Conservation (phyloP, 2,329 filamentous ascomycete species). For the Calycina herbarum region DNA sequence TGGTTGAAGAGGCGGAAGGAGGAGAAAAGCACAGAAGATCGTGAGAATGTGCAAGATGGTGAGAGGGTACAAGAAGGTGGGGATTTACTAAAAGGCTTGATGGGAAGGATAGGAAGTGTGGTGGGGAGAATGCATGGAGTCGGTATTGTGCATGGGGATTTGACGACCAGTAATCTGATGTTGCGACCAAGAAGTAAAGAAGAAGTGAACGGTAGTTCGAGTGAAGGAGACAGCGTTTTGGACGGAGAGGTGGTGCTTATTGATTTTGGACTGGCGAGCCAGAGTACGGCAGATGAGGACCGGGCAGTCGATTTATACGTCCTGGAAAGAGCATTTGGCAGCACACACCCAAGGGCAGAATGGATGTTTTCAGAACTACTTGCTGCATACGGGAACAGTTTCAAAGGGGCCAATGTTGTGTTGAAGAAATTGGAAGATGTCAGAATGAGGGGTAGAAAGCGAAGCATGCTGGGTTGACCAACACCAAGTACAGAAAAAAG, state of each 20-base stretch:
- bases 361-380: conserved; percentile 73
- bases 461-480: conserved; percentile 84
- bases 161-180: conserved; percentile 98
- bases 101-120: conserved; percentile 68
- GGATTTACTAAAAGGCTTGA: conserved; percentile 59
- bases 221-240: conserved; percentile 38
- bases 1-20: conserved; percentile 54
- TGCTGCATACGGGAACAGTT: conserved; percentile 69
- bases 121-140: conserved; percentile 76
- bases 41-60: background rate
- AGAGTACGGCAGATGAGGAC: conserved; percentile 84
- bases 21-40: background rate
- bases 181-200: conserved; percentile 46
- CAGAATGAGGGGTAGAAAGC: conserved; percentile 88
- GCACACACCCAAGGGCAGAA: conserved; percentile 87
- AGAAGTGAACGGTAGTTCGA: conserved; percentile 17
- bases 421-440: conserved; percentile 88
- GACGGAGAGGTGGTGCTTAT: conserved; percentile 84
- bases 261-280: conserved; percentile 87
- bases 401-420: conserved; percentile 72
- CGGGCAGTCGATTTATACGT: conserved; percentile 96
- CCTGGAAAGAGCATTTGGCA: conserved; percentile 88
- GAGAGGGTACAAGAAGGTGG: conserved; percentile 37
- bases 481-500: conserved; percentile 11
- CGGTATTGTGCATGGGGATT: conserved; percentile 91